Base-by-base conservation (phyloP, 2,329 filamentous ascomycete species). In the Diaporthe helianthi region DNA sequence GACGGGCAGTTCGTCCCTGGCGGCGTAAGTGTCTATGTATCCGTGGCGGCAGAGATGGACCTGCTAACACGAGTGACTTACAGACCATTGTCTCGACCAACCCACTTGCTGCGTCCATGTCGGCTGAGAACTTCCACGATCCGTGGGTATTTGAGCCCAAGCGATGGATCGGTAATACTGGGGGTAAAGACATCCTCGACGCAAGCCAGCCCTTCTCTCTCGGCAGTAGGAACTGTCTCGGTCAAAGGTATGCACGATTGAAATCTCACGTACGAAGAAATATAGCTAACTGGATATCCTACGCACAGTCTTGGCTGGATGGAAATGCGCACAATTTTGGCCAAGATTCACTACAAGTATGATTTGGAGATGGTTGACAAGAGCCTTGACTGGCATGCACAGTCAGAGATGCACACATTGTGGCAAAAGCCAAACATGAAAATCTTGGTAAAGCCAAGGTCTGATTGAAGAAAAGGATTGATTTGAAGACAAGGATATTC, bases 31-130 rank as follows among this genome's bases (percentile, higher is more conserved):
- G 19, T 38, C 12, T 0, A 8, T 13, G 19, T 38, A 69, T 8
- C 44, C 41, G 8, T 44, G 10, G 6, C 12, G 15, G 24, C 24
- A 13, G 3, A 33, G 17, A 33, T 1, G 6, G 19, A 29, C 8
- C 5, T 31, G 3, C 61, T 65, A 10, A 65, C 17, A 22, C 0
- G 0, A 31, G 3, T 3, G 6, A 44, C n/a, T n/a, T 33, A 4
- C 31, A 68, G 66, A 68, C 66, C 2, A 24, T 68, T 19, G 66
- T 68, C 10, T 68, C 66, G 8, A 68, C 66, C 19, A 68, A 52
- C n/a, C 66, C 66, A 12, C 24, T 63, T 19, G 66, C 46, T 8
- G 66, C 66, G 8, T 53, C 54, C 6, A 49, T 68, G 47, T 61
- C 60, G 4, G 13, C 33, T 2, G 47, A 10, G 12, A 68, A 68